Conservation (phyloP, 1,139 yeast species). For the Kodamaea derodonti region DNA sequence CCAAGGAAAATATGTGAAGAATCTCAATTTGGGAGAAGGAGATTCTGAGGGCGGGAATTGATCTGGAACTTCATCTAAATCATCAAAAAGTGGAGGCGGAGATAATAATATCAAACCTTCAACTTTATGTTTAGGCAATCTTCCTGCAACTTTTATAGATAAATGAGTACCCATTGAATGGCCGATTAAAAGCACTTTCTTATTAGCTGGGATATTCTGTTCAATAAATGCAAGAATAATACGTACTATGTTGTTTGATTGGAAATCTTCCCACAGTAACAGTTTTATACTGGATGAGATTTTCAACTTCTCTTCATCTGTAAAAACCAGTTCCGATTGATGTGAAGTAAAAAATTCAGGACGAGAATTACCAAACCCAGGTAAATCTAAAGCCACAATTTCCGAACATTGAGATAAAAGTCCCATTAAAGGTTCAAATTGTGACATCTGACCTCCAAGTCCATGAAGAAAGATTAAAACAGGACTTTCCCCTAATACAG, state of each 20-base stretch:
- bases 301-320: slow-evolving; percentile 21
- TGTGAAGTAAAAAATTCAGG: slow-evolving; percentile 13
- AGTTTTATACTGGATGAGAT: slow-evolving; percentile 28
- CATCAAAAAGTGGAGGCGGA: slow-evolving; percentile 49
- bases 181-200: slow-evolving; percentile 56
- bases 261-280: slow-evolving; percentile 43
- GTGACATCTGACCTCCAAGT: slow-evolving; percentile 73
- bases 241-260: slow-evolving; percentile 47
- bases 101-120: slow-evolving; percentile 50
- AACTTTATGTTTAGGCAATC: slow-evolving; percentile 34
- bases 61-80: slow-evolving; percentile 8
- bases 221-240: slow-evolving; percentile 39
- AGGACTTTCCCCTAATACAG: slow-evolving; percentile 49
- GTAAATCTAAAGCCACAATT: slow-evolving; percentile 61
- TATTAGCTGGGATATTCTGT: slow-evolving; percentile 37
- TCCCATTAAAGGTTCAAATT: slow-evolving; percentile 64
- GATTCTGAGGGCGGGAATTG: slow-evolving; percentile 9
- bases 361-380: slow-evolving; percentile 68
- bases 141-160: slow-evolving; percentile 43
- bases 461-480: slow-evolving; percentile 66
- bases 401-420: slow-evolving; percentile 65
- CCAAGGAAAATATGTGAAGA: slow-evolving; percentile 42
- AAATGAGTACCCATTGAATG: slow-evolving; percentile 77
- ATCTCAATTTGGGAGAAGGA: slow-evolving; percentile 10
- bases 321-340: slow-evolving; percentile 22